Percentiles rank a stretch among this genome's conserved stretches.
phyloP scores from a whole-genome alignment of 176 grass and related monocot species.

The Oryza glaberrima region DNA sequence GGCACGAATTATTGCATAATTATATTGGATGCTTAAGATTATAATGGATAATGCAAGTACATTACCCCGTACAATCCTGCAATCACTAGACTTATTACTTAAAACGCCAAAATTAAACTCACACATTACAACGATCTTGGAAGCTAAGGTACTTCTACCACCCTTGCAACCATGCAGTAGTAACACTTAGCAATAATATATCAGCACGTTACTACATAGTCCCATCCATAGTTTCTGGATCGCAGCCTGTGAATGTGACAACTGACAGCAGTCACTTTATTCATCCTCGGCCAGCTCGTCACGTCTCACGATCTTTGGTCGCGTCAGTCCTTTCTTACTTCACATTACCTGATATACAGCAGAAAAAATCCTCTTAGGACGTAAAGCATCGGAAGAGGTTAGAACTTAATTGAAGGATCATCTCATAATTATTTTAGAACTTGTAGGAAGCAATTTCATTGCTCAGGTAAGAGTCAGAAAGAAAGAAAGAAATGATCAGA shows the following conservation, averaged over 20 bases:
- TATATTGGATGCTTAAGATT: slow-evolving; percentile 25
- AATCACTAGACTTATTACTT: neutral
- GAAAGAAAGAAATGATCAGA: neutral
- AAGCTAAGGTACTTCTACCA: slow-evolving; percentile 44
- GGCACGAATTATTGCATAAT: neutral
- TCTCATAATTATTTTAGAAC: too few relatives aligned
- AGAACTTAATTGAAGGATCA: neutral
- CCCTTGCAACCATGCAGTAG: slow-evolving; percentile 33
- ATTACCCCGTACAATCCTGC: slow-evolving; percentile 17
- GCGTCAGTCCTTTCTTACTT: slow-evolving; percentile 27
- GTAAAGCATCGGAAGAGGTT: slow-evolving; percentile 11
- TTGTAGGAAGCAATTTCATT: neutral
- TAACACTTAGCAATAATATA: slow-evolving; percentile 23
- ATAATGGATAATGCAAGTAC: slow-evolving; percentile 13
- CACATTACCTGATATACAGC: slow-evolving; percentile 30
- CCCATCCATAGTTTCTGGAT: slow-evolving; percentile 37
- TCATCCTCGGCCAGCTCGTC: slow-evolving; percentile 22
- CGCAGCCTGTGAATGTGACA: slow-evolving; percentile 12
- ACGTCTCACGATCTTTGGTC: slow-evolving; percentile 25
- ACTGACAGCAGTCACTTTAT: slow-evolving; percentile 10
- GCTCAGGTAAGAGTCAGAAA: neutral
- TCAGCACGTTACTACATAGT: slow-evolving; percentile 34
- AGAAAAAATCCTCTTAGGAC: slow-evolving; percentile 30
- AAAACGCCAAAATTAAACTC: neutral
- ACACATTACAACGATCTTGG: neutral